Conservation (phyloP, 306 rosid species). For the Vigna mungo region DNA sequence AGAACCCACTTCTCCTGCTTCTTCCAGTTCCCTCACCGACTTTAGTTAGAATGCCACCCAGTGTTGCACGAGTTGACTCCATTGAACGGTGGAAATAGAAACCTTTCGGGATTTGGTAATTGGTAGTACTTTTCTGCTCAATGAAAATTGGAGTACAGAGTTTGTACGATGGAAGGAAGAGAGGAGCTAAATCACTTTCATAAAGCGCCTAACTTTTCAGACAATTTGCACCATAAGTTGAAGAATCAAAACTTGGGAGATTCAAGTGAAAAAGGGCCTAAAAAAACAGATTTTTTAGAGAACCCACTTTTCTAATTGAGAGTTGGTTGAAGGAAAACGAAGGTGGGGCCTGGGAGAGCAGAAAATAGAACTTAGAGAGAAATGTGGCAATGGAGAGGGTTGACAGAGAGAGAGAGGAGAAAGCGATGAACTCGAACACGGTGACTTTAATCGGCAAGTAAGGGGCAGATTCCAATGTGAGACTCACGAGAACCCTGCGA, state of each 20-base stretch:
- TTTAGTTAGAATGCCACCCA: constrained; percentile 45
- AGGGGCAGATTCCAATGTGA: background rate
- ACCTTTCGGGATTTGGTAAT: constrained; percentile 12
- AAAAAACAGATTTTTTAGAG: background rate
- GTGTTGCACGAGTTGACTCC: constrained; percentile 59
- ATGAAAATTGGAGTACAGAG: background rate
- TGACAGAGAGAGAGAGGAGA: background rate
- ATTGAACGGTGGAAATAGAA: constrained; percentile 41
- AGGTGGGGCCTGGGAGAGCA: background rate
- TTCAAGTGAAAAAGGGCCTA: background rate
- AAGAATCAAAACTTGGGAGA: constrained; percentile 14
- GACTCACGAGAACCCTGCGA: constrained; percentile 43
- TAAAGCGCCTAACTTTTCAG: constrained; percentile 27
- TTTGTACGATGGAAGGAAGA: background rate
- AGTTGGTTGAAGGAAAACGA: background rate
- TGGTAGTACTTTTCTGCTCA: constrained; percentile 21
- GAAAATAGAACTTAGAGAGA: background rate
- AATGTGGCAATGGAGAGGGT: background rate
- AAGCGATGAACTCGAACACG: background rate
- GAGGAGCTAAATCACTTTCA: constrained; percentile 31
- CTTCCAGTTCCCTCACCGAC: constrained; percentile 29
- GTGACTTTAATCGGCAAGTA: background rate
- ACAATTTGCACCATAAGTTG: background rate
- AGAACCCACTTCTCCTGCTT: constrained; percentile 54
- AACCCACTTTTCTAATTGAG: background rate